Evolutionary conservation across 305 asterid species (phyloP).

Genomic region (Ilex paraguariensis): DNA sequence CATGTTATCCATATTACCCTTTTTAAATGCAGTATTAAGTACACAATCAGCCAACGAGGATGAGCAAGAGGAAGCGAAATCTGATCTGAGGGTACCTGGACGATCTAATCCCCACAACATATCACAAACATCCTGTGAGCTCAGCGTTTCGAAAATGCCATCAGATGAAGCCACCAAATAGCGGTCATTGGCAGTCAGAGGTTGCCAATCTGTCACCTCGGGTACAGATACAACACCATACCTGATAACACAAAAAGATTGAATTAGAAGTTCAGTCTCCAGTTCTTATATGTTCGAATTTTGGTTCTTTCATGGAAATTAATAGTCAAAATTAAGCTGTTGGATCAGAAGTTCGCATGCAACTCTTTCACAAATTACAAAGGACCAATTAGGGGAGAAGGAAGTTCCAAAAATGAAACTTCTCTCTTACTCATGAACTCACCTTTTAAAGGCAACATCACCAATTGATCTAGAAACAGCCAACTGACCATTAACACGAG

Average conservation of each 20-base stretch:
- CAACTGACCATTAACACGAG: slow-evolving; percentile 93
- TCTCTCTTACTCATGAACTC: slow-evolving; percentile 10
- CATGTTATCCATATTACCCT: slow-evolving; percentile 89
- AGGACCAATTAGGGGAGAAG: too few species aligned
- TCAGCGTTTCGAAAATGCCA: slow-evolving; percentile 85
- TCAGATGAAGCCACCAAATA: slow-evolving; percentile 91
- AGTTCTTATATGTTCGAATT: neutral
- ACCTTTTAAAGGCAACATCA: slow-evolving; percentile 78
- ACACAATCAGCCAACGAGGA: slow-evolving; percentile 81
- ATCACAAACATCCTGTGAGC: slow-evolving; percentile 89
- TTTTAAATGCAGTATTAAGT: slow-evolving; percentile 64
- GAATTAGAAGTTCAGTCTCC: slow-evolving; percentile 9
- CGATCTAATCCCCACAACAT: slow-evolving; percentile 64
- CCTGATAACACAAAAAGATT: slow-evolving; percentile 40
- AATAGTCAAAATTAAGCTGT: too few species aligned
- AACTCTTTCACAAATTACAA: too few species aligned
- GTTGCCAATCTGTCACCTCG: slow-evolving; percentile 97
- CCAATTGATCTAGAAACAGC: slow-evolving; percentile 96
- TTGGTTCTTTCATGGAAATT: too few species aligned
- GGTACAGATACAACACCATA: slow-evolving; percentile 93
- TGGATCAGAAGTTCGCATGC: too few species aligned
- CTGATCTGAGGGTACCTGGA: slow-evolving; percentile 30
- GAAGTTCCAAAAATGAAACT: too few species aligned
- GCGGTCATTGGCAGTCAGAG: slow-evolving; percentile 73
- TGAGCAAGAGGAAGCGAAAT: slow-evolving; percentile 50